These are phyloP conservation scores for Senna siamea DNA, from an alignment of 306 rosid species.

Conservation along the genomic window DNA sequence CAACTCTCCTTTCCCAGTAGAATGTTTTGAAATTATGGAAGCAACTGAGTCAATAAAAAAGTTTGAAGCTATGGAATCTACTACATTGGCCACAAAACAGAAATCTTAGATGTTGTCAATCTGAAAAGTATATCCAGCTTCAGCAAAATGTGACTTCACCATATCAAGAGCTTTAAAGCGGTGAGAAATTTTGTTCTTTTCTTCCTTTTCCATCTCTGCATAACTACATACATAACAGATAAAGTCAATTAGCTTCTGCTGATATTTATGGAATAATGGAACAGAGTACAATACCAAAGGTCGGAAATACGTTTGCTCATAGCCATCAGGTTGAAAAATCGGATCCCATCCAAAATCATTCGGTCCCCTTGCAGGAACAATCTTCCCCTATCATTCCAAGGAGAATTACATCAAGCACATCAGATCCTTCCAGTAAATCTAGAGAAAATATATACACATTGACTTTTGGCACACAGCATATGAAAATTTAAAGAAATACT, in stretches of 20 bases:
- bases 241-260: constrained; percentile 35
- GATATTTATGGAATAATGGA: constrained; percentile 23
- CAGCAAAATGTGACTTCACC: constrained; percentile 89
- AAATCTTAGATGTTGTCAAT: constrained; percentile 40
- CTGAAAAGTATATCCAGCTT: constrained; percentile 68
- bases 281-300: constrained; percentile 25
- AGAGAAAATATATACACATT: constrained; percentile 14
- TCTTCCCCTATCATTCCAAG: constrained; percentile 68
- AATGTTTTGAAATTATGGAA: neutral
- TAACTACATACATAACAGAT: constrained; percentile 51
- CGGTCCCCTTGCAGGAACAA: constrained; percentile 89
- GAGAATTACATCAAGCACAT: constrained; percentile 18
- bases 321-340: constrained; percentile 87
- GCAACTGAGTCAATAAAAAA: neutral
- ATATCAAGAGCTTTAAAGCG: constrained; percentile 76
- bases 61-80: constrained; percentile 1
- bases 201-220: constrained; percentile 96
- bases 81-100: constrained; percentile 9
- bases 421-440: constrained; percentile 10
- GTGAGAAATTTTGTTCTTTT: constrained; percentile 90
- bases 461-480: constrained; percentile 19
- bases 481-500: constrained; percentile 18
- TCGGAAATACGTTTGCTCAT: constrained; percentile 68
- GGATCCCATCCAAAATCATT: constrained; percentile 98
- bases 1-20: neutral